A percentile compares a stretch with the other conserved stretches of the same genome.
Evolutionary conservation across 805 yeast species (phyloP).

Genomic region (Candida tibetensis): DNA sequence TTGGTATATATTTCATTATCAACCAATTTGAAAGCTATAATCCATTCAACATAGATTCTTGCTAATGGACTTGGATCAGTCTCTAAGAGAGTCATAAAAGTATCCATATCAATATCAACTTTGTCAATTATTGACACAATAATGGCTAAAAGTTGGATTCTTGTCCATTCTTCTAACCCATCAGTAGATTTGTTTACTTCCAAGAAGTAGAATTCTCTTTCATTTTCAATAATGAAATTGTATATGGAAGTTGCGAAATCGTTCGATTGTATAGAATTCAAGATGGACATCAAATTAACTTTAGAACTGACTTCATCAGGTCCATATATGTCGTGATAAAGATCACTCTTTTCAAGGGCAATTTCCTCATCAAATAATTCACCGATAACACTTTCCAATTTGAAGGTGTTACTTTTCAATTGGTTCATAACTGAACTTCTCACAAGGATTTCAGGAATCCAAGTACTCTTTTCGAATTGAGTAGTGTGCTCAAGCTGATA

Average conservation of each 20-base stretch:
- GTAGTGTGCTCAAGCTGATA: constrained; percentile 37
- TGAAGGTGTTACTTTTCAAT: constrained; percentile 53
- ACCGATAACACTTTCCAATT: constrained; percentile 57
- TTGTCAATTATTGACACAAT: constrained; percentile 44
- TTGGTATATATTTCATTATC: constrained; percentile 17
- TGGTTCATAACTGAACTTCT: constrained; percentile 49
- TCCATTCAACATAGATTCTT: constrained; percentile 79
- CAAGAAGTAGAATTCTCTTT: constrained; percentile 42
- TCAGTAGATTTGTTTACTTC: constrained; percentile 56
- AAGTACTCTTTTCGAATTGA: constrained; percentile 39
- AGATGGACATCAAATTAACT: constrained; percentile 47
- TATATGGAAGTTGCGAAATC: constrained; percentile 31
- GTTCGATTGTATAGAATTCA: constrained; percentile 31
- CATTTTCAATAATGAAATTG: constrained; percentile 35
- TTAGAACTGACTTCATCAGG: constrained; percentile 53
- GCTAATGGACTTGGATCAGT: constrained; percentile 77
- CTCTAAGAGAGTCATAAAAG: constrained; percentile 35
- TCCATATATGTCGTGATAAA: constrained; percentile 54
- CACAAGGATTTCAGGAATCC: constrained; percentile 53
- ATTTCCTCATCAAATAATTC: constrained; percentile 43
- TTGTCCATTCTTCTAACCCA: constrained; percentile 63
- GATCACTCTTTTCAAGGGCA: constrained; percentile 15
- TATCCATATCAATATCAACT: constrained; percentile 25
- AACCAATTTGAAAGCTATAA: constrained; percentile 47
- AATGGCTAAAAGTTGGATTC: constrained; percentile 58